A percentile compares a stretch with the other conserved stretches of the same genome.
phyloP scores from a whole-genome alignment of 2,329 filamentous ascomycete genomes.

The Xylaria sp. region DNA sequence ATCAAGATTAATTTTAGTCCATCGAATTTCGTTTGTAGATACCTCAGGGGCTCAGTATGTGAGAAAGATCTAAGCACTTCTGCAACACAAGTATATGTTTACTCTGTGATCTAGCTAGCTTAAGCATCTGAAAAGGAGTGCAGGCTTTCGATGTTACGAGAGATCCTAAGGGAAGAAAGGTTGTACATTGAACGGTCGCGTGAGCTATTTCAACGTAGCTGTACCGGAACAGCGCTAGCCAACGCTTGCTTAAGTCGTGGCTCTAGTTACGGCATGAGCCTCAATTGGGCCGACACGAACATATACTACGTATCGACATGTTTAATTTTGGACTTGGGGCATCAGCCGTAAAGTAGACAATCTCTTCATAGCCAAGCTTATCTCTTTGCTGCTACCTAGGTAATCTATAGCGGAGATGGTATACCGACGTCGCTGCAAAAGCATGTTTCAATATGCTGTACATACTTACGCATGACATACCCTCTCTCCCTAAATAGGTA shows the following conservation, averaged over 20 bases:
- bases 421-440: neutral
- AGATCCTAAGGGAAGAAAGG: neutral
- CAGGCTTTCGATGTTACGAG: neutral
- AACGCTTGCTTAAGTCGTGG: neutral
- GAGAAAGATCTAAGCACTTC: no score
- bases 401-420: neutral
- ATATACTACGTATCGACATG: neutral
- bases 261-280: neutral
- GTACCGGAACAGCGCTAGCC: neutral
- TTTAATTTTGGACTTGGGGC: neutral
- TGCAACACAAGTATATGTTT: no score
- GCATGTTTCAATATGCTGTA: neutral
- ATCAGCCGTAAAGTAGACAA: neutral
- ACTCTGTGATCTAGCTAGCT: neutral
- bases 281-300: neutral
- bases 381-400: neutral
- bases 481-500: neutral
- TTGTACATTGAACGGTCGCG: neutral
- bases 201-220: neutral
- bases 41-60: neutral
- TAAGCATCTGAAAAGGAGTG: neutral
- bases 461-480: neutral
- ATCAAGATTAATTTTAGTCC: neutral
- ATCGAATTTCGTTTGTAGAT: neutral
- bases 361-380: neutral